phyloP scores from a whole-genome alignment of 257 asterid genomes.

The Echium plantagineum region DNA sequence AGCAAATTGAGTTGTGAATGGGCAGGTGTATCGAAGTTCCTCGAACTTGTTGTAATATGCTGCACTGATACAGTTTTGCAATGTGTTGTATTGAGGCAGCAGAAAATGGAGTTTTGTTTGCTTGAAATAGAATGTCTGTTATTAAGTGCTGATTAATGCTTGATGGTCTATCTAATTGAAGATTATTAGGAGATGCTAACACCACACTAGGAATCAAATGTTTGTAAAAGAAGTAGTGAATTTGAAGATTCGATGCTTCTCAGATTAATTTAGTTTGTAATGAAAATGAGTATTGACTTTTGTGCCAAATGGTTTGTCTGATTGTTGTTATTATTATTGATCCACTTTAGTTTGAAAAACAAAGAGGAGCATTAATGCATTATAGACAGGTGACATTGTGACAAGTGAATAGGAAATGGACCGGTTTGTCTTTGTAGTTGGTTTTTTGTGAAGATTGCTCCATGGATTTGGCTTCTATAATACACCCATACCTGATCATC shows the following conservation, averaged over 20 bases:
- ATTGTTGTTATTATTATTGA: too few relatives aligned
- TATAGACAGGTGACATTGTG: too few relatives aligned
- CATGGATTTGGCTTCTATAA: neutral
- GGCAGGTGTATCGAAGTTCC: too few relatives aligned
- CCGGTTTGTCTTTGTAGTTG: neutral
- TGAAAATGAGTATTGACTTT: neutral
- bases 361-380: too few relatives aligned
- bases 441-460: too few relatives aligned
- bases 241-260: neutral
- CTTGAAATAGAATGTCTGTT: neutral
- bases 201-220: neutral
- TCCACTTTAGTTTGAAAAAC: too few relatives aligned
- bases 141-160: neutral
- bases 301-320: neutral
- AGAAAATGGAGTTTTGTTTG: too few relatives aligned
- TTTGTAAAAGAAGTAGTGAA: neutral
- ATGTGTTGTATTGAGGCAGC: neutral
- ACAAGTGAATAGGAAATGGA: too few relatives aligned
- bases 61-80: too few relatives aligned
- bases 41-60: too few relatives aligned
- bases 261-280: neutral
- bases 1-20: too few relatives aligned
- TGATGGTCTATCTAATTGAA: neutral
- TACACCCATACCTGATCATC: neutral
- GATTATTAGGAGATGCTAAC: neutral